Evolutionary conservation across 1,284 basidiomycete species (phyloP), one percentile per base, ranked within the genome.

Genomic region (Tremellales sp.): DNA sequence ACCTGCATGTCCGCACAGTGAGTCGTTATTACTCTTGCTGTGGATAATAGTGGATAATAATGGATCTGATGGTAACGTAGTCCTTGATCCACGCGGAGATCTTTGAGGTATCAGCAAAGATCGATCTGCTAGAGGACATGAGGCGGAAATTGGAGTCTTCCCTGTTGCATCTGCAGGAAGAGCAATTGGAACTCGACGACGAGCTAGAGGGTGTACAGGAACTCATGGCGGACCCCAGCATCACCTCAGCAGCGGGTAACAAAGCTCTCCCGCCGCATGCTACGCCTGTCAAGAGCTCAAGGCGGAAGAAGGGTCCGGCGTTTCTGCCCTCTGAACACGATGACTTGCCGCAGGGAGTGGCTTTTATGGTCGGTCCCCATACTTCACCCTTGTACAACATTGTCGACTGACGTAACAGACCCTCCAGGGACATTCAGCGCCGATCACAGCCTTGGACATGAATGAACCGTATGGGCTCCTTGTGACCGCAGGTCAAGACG

Each of bases 321-420:
- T 98, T 99, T 78, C 74, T 99, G 52, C 94, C 94, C 2, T 94
- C 90, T 13, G 96, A 98, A 71, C 96, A 99, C 62, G 91, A 96
- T 63, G 91, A 97, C 49, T 78, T 99, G 48, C 96, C 94, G 4
- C 82, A 85, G 5, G 90, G 89, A 3, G 84, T 97, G 3, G 94
- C 94, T 4, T 99, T 99, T 76, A 97, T 99, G 92, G 89, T 89
- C 71, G 56, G 74, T 53, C 49, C 43, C 31, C 10, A 22, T 31
- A 25, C 35, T 33, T 45, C 37, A 21, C 48, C 15, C 15, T 23
- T n/a, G 26, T 43, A 27, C 51, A 23, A 47, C 15, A 7, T 10
- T 19, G 15, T 40, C n/a, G 19, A 21, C 39, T 40, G 19, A 40
- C 21, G 7, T 0, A 36, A 15, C 61, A 92, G 88, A 89, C 89